Percentiles rank a stretch among this genome's conserved stretches.
These are phyloP conservation scores for Boehmeria nivea DNA, from an alignment of 306 rosid genomes.

Conservation along the genomic window DNA sequence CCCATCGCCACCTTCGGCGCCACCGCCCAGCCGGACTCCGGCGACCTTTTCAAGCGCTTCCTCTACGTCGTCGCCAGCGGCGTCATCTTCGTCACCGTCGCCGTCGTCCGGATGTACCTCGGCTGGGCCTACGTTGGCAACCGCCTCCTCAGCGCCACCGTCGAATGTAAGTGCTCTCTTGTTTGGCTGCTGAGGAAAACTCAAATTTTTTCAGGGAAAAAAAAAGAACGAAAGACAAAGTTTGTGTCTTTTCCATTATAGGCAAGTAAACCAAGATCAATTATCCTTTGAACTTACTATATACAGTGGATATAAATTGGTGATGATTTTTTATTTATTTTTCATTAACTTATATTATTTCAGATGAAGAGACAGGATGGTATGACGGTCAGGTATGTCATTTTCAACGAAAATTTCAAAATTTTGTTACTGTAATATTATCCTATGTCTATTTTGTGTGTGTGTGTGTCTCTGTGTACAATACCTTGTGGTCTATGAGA, in stretches of 20 bases:
- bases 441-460: no score
- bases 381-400: conserved; percentile 80
- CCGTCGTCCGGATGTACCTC: conserved; percentile 82
- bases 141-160: conserved; percentile 92
- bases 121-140: conserved; percentile 98
- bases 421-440: no score
- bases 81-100: conserved; percentile 52
- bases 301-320: no score
- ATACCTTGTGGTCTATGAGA: no score
- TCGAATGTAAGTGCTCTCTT: conserved; percentile 53
- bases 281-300: no score
- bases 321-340: not conserved
- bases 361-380: conserved; percentile 99
- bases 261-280: no score
- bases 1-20: conserved; percentile 86
- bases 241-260: no score
- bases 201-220: no score
- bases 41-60: conserved; percentile 54
- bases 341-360: conserved; percentile 14
- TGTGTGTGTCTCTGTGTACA: no score
- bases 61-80: conserved; percentile 71
- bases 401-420: no score
- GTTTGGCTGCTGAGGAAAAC: not conserved
- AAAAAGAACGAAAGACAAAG: no score
- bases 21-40: conserved; percentile 53